Evolutionary conservation across 140 eudicot species (phyloP), one percentile per base, ranked within the genome.

Genomic region (Cichorium intybus): DNA sequence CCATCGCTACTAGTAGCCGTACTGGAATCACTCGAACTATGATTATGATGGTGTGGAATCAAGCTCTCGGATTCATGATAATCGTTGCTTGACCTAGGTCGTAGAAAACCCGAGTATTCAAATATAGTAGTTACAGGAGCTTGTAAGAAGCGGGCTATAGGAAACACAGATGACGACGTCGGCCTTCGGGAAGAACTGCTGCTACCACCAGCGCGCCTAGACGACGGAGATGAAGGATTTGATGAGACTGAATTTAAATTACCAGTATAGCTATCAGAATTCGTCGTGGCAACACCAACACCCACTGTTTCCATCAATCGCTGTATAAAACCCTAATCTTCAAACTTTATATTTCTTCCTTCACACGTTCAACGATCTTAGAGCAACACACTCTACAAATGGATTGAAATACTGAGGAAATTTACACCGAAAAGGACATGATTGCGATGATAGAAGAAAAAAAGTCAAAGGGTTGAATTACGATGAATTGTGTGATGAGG

Each of bases 121-220:
- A 87, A 77, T 33, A 87, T 18, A 52, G 92, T 71, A 1, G 92
- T 74, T 1, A 84, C 75, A 1, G 96, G 96, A 53, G 87, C 80
- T 62, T 65, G 93, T 15, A 87, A 48, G 62, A 81, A 84, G 7
- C 88, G 77, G 22, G 57, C 49, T 56, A 74, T 46, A 7, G 74
- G 74, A 74, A 74, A 74, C 50, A 63, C 60, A 1, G 65, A 65
- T 29, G 48, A 52, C 34, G 53, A 41, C 31, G 68, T 10, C 16
- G 35, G 2, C 46, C 62, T 56, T 7, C 62, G 45, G 12, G 62
- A 56, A n/a, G 26, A 56, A 16, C 45, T 56, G 62, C 14, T 8
- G 39, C 43, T 3, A 51, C 56, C 56, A 51, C n/a, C 56, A 21
- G 31, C 26, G 28, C 29, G 31, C 23, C 62, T 56, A 12, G 62